Conservation (phyloP, 1,284 basidiomycete genomes). For the Ustilago hordei region DNA sequence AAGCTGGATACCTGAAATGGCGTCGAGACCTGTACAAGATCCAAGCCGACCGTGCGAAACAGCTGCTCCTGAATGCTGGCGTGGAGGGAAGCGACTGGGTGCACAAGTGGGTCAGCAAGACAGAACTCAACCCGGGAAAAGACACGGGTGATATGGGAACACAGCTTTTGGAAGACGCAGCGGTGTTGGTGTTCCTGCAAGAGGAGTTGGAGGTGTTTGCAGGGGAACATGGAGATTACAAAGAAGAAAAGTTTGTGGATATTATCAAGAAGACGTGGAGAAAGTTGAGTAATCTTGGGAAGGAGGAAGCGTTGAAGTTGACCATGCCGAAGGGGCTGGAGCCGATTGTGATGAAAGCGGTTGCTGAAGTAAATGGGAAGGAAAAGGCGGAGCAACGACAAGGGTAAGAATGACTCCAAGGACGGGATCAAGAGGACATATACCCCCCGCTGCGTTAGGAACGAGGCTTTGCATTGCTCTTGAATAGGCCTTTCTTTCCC, state of each 20-base stretch:
- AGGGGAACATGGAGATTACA: conserved; percentile 52
- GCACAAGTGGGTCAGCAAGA: conserved; percentile 63
- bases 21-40: conserved; percentile 60
- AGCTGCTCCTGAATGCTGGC: conserved; percentile 50
- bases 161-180: conserved; percentile 65
- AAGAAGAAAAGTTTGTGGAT: conserved; percentile 61
- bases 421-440: background rate
- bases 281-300: conserved; percentile 58
- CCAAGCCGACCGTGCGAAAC: conserved; percentile 57
- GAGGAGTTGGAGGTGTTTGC: conserved; percentile 61
- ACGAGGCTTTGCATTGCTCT: conserved; percentile 17
- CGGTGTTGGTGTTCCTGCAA: conserved; percentile 65
- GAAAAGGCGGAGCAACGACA: conserved; percentile 17
- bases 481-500: conserved; percentile 19
- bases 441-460: background rate
- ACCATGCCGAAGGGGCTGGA: conserved; percentile 60
- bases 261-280: conserved; percentile 67
- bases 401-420: conserved; percentile 32
- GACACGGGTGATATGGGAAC: conserved; percentile 53
- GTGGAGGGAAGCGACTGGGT: conserved; percentile 48
- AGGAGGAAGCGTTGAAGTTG: conserved; percentile 62
- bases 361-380: conserved; percentile 46
- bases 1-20: conserved; percentile 67
- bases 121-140: conserved; percentile 58
- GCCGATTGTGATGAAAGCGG: conserved; percentile 40